Base-by-base conservation (phyloP, 1,284 basidiomycete genomes). In the Ceratobasidium sp. region DNA sequence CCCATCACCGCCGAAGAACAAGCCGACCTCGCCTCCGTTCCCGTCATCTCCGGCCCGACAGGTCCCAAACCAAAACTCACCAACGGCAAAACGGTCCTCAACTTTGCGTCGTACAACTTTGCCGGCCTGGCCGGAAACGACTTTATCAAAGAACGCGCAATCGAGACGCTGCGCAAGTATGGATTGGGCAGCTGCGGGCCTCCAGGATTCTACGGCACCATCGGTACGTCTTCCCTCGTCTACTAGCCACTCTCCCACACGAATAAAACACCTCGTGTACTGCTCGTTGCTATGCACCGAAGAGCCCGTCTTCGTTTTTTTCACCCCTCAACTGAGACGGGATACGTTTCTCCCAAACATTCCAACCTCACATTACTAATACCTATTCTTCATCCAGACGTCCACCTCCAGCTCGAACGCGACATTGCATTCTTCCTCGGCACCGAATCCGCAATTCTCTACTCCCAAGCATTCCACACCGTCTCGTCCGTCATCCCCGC, bases 171-270 rank as follows among this genome's bases (percentile, higher is more conserved):
- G n/a, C 88, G 93, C 76, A 93, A 94, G 84, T 99, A 98, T 82
- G 98, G 98, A 48, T 90, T 99, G 1, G 98, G 97, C 5, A 95
- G 94, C 81, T 99, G 98, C 83, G 97, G 97, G 15, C 98, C 98
- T 52, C 94, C 97, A 44, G 96, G 97, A 9, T 99, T 99, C 87
- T 99, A 99, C 85, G 98, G 98, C 28, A 98, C 94, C 10, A 90
- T 98, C 78, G 96, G 95, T 96, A 79, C 66, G 89, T 84, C 48
- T 26, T 9, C 23, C 61, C 46, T 1, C 48, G 38, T 17, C 28
- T 28, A 40, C 66, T 48, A 33, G 10, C 12, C 20, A 15, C 7
- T 5, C 48, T 68, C 66, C 66, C 66, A 68, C 66, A 33, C 52
- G 20, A 42, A 42, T 23, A 64, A 33, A 64, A 44, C 40, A 44